These are phyloP conservation scores for Aspergillus aculeatinus DNA, from an alignment of 2,329 filamentous ascomycete genomes.

Conservation along the genomic window DNA sequence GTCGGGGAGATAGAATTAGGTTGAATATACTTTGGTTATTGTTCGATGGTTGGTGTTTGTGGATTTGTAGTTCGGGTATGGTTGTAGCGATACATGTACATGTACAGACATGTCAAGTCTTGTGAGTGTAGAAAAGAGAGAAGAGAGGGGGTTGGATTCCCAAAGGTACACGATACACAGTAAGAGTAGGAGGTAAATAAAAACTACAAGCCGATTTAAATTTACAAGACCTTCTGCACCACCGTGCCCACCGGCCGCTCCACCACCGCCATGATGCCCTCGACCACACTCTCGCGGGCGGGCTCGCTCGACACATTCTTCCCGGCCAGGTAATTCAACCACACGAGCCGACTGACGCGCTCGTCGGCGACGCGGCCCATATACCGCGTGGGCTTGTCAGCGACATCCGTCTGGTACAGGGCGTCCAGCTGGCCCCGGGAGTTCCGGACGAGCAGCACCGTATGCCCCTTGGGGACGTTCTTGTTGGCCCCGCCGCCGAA, in stretches of 20 bases:
- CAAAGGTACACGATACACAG: too few species aligned
- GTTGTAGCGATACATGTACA: too few species aligned
- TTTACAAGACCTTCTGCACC: slow-evolving; percentile 65
- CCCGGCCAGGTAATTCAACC: slow-evolving; percentile 87
- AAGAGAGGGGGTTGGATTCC: too few species aligned
- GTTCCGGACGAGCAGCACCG: slow-evolving; percentile 71
- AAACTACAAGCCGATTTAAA: slow-evolving; percentile 12
- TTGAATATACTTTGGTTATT: background rate
- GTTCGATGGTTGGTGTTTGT: too few species aligned
- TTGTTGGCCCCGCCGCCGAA: slow-evolving; percentile 68
- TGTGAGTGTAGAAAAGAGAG: too few species aligned
- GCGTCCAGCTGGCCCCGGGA: slow-evolving; percentile 64
- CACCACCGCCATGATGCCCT: slow-evolving; percentile 84
- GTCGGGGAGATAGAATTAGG: background rate
- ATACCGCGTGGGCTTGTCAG: slow-evolving; percentile 49
- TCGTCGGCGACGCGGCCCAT: slow-evolving; percentile 76
- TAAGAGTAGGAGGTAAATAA: too few species aligned
- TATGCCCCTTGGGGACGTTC: slow-evolving; percentile 75
- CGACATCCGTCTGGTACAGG: slow-evolving; percentile 57
- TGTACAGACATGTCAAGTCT: too few species aligned
- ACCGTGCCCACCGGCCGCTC: slow-evolving; percentile 85
- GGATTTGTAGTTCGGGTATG: too few species aligned
- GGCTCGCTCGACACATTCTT: slow-evolving; percentile 82
- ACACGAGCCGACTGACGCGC: slow-evolving; percentile 75
- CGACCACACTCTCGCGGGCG: slow-evolving; percentile 76